Base-by-base conservation (phyloP, 805 yeast species). In the Yamadazyma insecticola region DNA sequence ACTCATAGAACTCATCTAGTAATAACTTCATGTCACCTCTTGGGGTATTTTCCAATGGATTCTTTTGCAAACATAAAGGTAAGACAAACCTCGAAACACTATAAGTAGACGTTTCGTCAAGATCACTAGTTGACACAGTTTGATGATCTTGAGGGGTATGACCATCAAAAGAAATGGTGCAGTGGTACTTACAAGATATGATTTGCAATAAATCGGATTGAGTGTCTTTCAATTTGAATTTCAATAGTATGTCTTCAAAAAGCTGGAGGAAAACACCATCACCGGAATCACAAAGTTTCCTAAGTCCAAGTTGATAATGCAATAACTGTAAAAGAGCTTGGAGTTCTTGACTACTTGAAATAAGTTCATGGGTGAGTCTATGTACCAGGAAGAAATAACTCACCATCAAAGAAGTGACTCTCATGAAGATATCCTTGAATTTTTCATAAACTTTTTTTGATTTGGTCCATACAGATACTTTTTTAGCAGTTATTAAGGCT, bases 141-240 rank as follows among this genome's bases (percentile, higher is more conserved):
- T 52, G 67, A 47, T 90, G 97, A 39, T 86, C 82, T 24, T 64
- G 70, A 0, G 92, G 86, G 2, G 65, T 64, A 39, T 76, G 77
- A 12, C 66, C 64, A 10, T 80, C 86, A 8, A 75, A 63, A 1
- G 78, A 61, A 3, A 88, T 60, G 2, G 63, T 57, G 30, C 85
- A 67, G 26, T 87, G 94, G 45, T 81, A 87, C 7, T 83, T 70
- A 51, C 98, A 92, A 40, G 77, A 68, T 14, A 92, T 56, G 20
- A 86, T 68, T 47, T 90, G 97, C 6, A 86, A 69, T 28, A 90
- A 52, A 26, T 87, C 92, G 6, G 67, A 64, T 27, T 82, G 89
- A 5, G 48, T 42, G 4, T 67, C 16, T 72, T 53, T 1, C 58
- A 43, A 11, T 75, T 60, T 20, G 83, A 25, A 25, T 13, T 21